Conservation (phyloP, 2,329 filamentous ascomycete species). For the Sclerotinia subarctica region DNA sequence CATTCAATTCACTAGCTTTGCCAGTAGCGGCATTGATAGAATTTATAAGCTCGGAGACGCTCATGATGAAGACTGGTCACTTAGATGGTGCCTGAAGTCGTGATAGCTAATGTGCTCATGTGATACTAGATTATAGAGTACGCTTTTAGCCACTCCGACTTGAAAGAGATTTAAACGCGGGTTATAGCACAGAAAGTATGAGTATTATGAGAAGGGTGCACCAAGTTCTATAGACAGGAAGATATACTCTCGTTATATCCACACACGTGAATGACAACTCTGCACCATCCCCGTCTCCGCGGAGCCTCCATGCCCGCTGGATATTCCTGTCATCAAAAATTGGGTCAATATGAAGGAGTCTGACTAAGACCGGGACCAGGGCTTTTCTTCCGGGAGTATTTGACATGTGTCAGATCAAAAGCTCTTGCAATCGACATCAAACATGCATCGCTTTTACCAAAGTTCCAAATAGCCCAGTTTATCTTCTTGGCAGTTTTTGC, state of each 20-base stretch:
- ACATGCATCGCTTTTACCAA: too few relatives aligned
- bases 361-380: neutral
- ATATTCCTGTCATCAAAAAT: neutral
- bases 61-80: neutral
- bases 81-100: neutral
- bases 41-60: slow-evolving; percentile 5
- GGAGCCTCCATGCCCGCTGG: neutral
- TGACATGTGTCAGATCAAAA: too few relatives aligned
- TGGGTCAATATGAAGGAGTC: neutral
- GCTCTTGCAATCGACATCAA: too few relatives aligned
- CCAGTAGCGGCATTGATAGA: slow-evolving; percentile 3
- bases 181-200: accelerated
- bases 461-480: too few relatives aligned
- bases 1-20: neutral
- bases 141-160: neutral
- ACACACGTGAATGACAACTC: neutral
- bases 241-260: neutral
- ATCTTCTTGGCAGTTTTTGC: too few relatives aligned
- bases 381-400: too few relatives aligned
- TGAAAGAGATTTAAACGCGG: accelerated
- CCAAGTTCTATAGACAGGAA: neutral
- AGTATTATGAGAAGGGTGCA: neutral
- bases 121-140: neutral
- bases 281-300: neutral
- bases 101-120: too few relatives aligned